Conservation (phyloP, 2,329 filamentous ascomycete species). For the Penicillium brevicompactum region DNA sequence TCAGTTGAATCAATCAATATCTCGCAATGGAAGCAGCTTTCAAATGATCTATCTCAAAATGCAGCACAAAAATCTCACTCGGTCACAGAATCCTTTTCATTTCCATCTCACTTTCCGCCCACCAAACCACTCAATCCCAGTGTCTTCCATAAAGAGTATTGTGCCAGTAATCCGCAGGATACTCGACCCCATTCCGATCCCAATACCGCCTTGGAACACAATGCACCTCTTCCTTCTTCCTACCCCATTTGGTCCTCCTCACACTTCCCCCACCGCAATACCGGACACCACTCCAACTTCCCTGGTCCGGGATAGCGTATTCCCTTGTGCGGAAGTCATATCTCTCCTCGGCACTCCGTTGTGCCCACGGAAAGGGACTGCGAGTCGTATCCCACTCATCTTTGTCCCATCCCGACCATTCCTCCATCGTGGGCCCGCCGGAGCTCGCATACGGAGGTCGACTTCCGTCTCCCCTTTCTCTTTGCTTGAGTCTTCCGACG, state of each 20-base stretch:
- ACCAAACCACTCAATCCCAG: slow-evolving; percentile 1
- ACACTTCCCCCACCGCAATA: slow-evolving; percentile 26
- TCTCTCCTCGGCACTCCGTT: slow-evolving; percentile 21
- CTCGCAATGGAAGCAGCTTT: background rate
- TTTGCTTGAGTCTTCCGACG: slow-evolving; percentile 29
- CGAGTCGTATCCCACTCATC: slow-evolving; percentile 9
- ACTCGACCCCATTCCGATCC: slow-evolving; percentile 27
- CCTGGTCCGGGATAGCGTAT: slow-evolving; percentile 30
- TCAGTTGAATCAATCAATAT: background rate
- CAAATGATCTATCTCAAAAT: background rate
- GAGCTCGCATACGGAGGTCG: background rate
- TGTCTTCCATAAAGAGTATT: slow-evolving; percentile 27
- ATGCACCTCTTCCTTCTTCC: slow-evolving; percentile 18
- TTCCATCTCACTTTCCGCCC: background rate
- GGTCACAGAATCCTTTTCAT: background rate
- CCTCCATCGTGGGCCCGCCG: background rate
- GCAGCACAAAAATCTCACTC: background rate
- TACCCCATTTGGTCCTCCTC: slow-evolving; percentile 1
- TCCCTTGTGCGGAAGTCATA: slow-evolving; percentile 38
- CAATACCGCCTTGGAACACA: slow-evolving; percentile 25
- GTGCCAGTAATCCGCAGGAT: slow-evolving; percentile 25
- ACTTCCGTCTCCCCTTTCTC: background rate
- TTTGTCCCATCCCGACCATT: slow-evolving; percentile 20
- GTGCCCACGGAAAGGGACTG: slow-evolving; percentile 21
- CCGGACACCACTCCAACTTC: slow-evolving; percentile 34